These are phyloP conservation scores for Rossbeevera mucosa DNA, from an alignment of 768 basidiomycete species.

Conservation along the genomic window DNA sequence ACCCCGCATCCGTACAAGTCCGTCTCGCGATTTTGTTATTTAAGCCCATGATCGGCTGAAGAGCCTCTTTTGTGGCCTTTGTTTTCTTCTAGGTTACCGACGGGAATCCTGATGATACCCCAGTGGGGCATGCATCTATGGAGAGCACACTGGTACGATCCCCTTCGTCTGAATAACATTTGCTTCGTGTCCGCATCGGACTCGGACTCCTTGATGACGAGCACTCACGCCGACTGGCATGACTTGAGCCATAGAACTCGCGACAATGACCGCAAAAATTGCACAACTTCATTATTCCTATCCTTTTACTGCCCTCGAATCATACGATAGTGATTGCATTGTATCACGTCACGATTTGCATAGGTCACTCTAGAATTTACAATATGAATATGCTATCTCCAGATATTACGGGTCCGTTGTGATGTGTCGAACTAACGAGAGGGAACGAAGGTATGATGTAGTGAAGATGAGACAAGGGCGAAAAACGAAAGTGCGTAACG, in stretches of 20 bases:
- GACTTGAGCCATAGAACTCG: background rate
- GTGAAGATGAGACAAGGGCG: slow-evolving; percentile 1
- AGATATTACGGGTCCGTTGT: slow-evolving; percentile 12
- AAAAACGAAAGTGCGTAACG: slow-evolving; percentile 1
- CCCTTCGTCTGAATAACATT: slow-evolving; percentile 35
- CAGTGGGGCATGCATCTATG: background rate
- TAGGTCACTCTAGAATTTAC: slow-evolving; percentile 13
- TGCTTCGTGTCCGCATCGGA: slow-evolving; percentile 7
- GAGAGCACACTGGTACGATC: slow-evolving; percentile 30
- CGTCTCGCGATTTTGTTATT: slow-evolving; percentile 7
- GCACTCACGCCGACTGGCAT: background rate
- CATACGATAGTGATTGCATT: background rate
- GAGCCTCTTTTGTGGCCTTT: background rate
- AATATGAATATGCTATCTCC: slow-evolving; percentile 6
- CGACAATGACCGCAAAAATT: background rate
- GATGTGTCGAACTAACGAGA: slow-evolving; percentile 5
- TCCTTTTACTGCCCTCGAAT: background rate
- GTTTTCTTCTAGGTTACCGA: slow-evolving; percentile 11
- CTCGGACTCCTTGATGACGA: background rate
- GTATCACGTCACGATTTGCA: background rate
- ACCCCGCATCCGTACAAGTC: slow-evolving; percentile 15
- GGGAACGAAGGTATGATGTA: slow-evolving; percentile 23
- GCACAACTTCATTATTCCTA: background rate
- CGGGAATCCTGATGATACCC: background rate
- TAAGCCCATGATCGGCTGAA: slow-evolving; percentile 13